Evolutionary conservation across 768 basidiomycete species (phyloP), one percentile per base, ranked within the genome.

Genomic region (Rickenella mellea): DNA sequence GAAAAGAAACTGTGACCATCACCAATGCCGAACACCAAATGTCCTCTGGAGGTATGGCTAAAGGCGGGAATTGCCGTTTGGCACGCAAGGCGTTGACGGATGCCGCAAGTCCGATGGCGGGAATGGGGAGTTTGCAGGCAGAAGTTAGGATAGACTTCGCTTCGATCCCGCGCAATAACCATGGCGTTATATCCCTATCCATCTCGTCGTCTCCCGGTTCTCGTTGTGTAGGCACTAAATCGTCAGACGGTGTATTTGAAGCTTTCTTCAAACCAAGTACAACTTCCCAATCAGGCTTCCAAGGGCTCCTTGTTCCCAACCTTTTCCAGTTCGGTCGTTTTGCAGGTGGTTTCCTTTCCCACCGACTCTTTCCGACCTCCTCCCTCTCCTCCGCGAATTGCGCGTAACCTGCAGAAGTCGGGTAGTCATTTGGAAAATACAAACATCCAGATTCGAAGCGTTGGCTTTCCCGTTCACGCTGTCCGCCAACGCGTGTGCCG

Each of bases 351-450:
- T 81, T 87, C 43, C 81, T 64, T 39, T 75, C 73, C 91, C 91
- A 97, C 14, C 63, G 63, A 20, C 57, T 69, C 30, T 64, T 65
- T 30, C 84, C 83, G 47, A 75, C 67, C 2, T 53, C 55, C 21
- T 67, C 82, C n/a, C 67, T 67, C 15, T 66, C 56, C 2, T 58
- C 55, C 37, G 73, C 70, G 57, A 74, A 73, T 1, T 55, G 52
- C 1, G 68, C 63, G 48, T 82, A 83, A 0, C 80, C 73, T 7
- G 55, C 39, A 0, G 78, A 74, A 15, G 60, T 61, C 0, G 86
- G 83, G 50, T 74, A 90, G 57, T 96, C 91, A 37, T 78, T 76
- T 17, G 94, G 94, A 57, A 90, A 96, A 47, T 76, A 76, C 2
- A 74, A 54, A 0, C 64, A 62, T 5, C 85, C 86, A 3, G 85